Evolutionary conservation across 1,284 basidiomycete species (phyloP), one percentile per base, ranked within the genome.

Genomic region (Ganoderma sinense): DNA sequence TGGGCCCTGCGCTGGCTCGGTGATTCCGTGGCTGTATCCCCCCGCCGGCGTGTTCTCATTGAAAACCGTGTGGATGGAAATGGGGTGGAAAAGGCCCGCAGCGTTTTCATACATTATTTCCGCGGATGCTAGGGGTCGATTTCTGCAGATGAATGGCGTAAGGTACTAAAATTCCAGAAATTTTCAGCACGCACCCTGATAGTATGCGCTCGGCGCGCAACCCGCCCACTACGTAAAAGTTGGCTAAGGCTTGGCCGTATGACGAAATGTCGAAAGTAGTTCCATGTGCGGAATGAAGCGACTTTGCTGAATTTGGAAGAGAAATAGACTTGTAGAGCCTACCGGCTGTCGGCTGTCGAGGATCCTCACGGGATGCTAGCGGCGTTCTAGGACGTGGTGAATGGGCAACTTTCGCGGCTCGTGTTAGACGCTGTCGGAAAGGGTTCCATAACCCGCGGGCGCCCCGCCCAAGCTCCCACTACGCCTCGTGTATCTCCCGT

Each of bases 1-100:
- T 62, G 29, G 61, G 41, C 43, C 43, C 14, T 48, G 41, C 45
- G 43, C 61, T 45, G 23, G 43, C 29, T 43, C 60, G 60, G 60
- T n/a, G n/a, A 43, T 62, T 62, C n/a, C 23, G 60, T 62, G 60
- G 60, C 29, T 43, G 39, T 43, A 41, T 26, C 23, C 23, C 14
- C 60, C 29, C 29, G 7, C 45, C 45, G 45, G 45, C 45, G 53
- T 20, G 53, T 33, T 13, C 16, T 29, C 53, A 33, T 31, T 33
- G 53, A 33, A 31, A 33, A 29, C 18, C 13, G 36, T 36, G 36
- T 31, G 2, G 53, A 31, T 51, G 48, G 23, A 33, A n/a, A 45
- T 45, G 8, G 6, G n/a, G 61, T 48, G 61, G 61, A 29, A 45
- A 62, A 31, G 23, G 31, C 31, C 53, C 53, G 29, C 53, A 33